A percentile compares a stretch with the other conserved stretches of the same genome.
phyloP scores from a whole-genome alignment of 2,329 filamentous ascomycete species.

The Delphinella strobiligena region DNA sequence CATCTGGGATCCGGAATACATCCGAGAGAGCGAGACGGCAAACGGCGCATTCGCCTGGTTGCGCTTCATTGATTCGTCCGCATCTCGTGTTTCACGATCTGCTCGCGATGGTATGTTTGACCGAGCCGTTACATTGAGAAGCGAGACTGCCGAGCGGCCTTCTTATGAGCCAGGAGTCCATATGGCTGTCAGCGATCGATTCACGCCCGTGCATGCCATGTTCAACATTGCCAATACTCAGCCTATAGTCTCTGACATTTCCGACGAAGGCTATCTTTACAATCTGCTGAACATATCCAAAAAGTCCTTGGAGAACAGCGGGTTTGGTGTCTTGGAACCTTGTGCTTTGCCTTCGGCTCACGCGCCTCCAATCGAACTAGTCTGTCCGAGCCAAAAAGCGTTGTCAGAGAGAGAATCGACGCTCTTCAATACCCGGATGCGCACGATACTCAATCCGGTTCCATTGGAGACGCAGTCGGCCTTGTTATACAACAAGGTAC shows the following conservation, averaged over 20 bases:
- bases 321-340: slow-evolving; percentile 67
- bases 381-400: slow-evolving; percentile 55
- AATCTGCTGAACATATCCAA: slow-evolving; percentile 70
- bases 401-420: slow-evolving; percentile 55
- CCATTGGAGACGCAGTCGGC: slow-evolving; percentile 54
- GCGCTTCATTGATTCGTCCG: slow-evolving; percentile 68
- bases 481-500: slow-evolving; percentile 61
- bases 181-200: slow-evolving; percentile 44
- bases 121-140: slow-evolving; percentile 51
- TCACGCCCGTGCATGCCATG: slow-evolving; percentile 62
- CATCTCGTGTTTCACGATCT: slow-evolving; percentile 57
- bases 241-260: slow-evolving; percentile 46
- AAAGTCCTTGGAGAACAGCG: slow-evolving; percentile 47
- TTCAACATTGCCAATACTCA: slow-evolving; percentile 51
- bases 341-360: slow-evolving; percentile 67
- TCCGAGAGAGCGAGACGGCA: slow-evolving; percentile 50
- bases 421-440: slow-evolving; percentile 67
- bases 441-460: slow-evolving; percentile 61
- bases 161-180: slow-evolving; percentile 19
- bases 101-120: slow-evolving; percentile 61
- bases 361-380: slow-evolving; percentile 75
- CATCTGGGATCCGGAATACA: slow-evolving; percentile 73
- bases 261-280: slow-evolving; percentile 58
- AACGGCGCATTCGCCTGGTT: slow-evolving; percentile 75
- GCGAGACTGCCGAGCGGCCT: slow-evolving; percentile 33